Conservation (phyloP, 2,329 filamentous ascomycete species). For the Polytolypa hystricis region DNA sequence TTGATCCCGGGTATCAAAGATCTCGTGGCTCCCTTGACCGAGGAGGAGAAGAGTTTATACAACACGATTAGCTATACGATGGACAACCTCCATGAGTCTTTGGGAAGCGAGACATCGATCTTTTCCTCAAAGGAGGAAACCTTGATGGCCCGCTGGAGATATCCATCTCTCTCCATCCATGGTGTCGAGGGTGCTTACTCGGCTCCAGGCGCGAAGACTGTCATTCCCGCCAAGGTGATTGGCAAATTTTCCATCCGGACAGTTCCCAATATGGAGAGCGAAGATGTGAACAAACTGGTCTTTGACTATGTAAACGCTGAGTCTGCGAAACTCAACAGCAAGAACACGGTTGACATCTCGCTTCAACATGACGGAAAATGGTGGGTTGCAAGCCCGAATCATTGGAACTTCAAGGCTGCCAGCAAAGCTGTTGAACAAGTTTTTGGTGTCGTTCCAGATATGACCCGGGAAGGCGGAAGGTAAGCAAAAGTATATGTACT, state of each 20-base stretch:
- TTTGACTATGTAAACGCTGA: constrained; percentile 72
- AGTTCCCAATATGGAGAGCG: constrained; percentile 93
- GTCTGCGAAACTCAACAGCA: constrained; percentile 78
- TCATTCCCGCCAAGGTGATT: constrained; percentile 94
- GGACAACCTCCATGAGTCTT: constrained; percentile 83
- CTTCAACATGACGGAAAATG: constrained; percentile 90
- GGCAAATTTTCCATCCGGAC: constrained; percentile 98
- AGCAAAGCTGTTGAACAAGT: constrained; percentile 94
- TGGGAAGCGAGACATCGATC: constrained; percentile 82
- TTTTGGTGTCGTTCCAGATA: constrained; percentile 85
- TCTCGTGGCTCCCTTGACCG: constrained; percentile 77
- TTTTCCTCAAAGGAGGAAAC: constrained; percentile 80
- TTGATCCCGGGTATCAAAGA: constrained; percentile 88
- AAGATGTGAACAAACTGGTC: constrained; percentile 75
- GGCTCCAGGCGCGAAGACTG: constrained; percentile 88
- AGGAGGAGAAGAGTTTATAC: constrained; percentile 82
- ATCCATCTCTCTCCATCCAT: constrained; percentile 86
- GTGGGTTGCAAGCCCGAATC: constrained; percentile 96
- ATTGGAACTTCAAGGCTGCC: constrained; percentile 97
- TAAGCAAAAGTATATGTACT: constrained; percentile 34
- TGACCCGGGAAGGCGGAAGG: constrained; percentile 91
- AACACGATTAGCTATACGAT: constrained; percentile 87
- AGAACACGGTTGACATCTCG: constrained; percentile 76
- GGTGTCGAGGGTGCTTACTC: constrained; percentile 93
- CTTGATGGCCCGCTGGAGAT: constrained; percentile 93